Base-by-base conservation (phyloP, 768 basidiomycete species). In the Amanita jacksonii region DNA sequence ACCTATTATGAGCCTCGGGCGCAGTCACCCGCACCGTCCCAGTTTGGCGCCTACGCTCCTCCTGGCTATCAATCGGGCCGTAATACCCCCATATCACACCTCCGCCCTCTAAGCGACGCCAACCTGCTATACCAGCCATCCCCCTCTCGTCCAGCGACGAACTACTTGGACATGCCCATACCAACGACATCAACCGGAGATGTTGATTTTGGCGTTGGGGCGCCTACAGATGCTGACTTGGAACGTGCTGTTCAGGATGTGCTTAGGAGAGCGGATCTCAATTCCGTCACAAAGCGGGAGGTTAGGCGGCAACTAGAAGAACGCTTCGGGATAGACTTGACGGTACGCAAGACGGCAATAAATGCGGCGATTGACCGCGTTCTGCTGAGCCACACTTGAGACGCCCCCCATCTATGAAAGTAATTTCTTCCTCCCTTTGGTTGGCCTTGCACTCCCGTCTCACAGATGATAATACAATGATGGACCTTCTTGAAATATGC, bases 201-300 rank as follows among this genome's bases (percentile, higher is more conserved):
- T 31, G 58, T 64, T 19, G 74, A 77, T 50, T 56, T 68, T 6
- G 58, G 69, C 8, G 48, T 58, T 23, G 70, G 68, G 24, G 62
- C 58, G 6, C 88, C 86, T 0, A 72, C 71, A 0, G 82, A 89
- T 51, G 62, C 62, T 4, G 86, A 89, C 22, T 68, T 92, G n/a
- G 85, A 89, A 34, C 69, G 67, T 10, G 75, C 79, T 1, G 83
- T 93, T 3, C 74, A 84, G 49, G 73, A 78, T 13, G 71, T 96
- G 31, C 66, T 97, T 42, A 74, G 73, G 13, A 63, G 68, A 10
- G 89, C 90, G 1, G 90, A 98, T 63, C 69, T 99, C 40, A 89
- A 91, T 57, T 78, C 79, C 8, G 73, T 96, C 46, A 97, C 94
- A 41, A 98, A 98, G 68, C 80, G 93, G 52, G 86, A 83, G 52